Base-by-base conservation (phyloP, 1,139 yeast genomes). In the Pichia sp. region DNA sequence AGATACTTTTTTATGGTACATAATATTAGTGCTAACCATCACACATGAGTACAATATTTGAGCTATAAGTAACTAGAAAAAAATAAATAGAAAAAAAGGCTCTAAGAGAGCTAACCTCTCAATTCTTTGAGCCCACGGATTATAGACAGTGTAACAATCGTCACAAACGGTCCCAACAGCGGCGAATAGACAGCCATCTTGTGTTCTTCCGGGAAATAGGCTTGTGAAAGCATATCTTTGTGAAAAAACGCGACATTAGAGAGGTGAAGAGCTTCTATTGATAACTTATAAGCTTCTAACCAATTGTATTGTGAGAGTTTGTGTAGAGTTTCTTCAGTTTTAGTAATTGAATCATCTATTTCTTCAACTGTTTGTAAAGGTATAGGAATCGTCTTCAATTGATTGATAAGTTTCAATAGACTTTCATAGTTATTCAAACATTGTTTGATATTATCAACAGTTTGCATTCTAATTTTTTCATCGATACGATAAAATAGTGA, bases 201-300 rank as follows among this genome's bases (percentile, higher is more conserved):
- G 59, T 91, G 97, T 56, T 89, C 96, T 50, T 85, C 89, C 0
- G 97, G 97, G 68, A 89, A 88, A 55, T 84, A 88, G 37, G 84
- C 84, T 56, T 89, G 96, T 55, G 86, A 95, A 8, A 89, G 91
- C 95, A 91, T 89, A 60, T 83, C 89, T 53, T 84, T 84, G 51
- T 89, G 95, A 59, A 89, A 91, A 55, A 91, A 89, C 0, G 96
- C 96, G 31, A 68, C 66, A 53, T 86, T 84, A 1, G 94, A 78
- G 28, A 66, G 60, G 32, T 65, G 59, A 24, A 75, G 67, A 7
- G 91, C 77, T 17, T 60, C 55, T 12, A 80, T 75, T 1, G 95
- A 77, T 19, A 64, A 59, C 1, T 63, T 51, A 50, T 79, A 68
- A 0, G 89, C 79, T 5, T 46, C 47, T 19, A 60, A 60, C 64